Evolutionary conservation across 2,329 filamentous ascomycete genomes (phyloP).

Genomic region (Fragosphaeria purpurea): DNA sequence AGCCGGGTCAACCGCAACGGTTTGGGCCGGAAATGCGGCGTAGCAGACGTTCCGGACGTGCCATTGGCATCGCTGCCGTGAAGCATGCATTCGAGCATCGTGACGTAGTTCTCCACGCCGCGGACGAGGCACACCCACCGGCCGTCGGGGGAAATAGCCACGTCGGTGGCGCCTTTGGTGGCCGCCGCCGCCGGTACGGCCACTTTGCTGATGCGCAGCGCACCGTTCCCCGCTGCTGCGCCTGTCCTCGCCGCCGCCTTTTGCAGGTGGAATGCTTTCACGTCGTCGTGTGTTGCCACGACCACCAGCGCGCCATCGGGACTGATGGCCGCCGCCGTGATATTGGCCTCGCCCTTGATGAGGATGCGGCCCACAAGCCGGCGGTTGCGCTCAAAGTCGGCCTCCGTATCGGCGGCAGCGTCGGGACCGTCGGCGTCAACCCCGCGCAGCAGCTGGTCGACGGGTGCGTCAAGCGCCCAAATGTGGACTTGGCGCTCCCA

Average conservation of each 20-base stretch:
- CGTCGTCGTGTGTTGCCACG: conserved; percentile 62
- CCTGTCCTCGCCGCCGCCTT: conserved; percentile 27
- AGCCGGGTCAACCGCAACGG: conserved; percentile 36
- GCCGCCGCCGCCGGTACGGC: conserved; percentile 49
- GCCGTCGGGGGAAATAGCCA: conserved; percentile 60
- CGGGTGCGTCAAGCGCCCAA: conserved; percentile 51
- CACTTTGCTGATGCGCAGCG: conserved; percentile 61
- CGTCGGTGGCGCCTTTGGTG: conserved; percentile 54
- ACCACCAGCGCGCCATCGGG: conserved; percentile 61
- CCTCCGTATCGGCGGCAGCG: conserved; percentile 12
- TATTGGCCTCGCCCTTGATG: conserved; percentile 67
- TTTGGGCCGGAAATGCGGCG: conserved; percentile 25
- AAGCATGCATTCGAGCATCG: conserved; percentile 40
- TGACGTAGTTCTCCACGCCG: conserved; percentile 13
- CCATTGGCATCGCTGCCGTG: conserved; percentile 14
- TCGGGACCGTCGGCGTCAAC: conserved; percentile 26
- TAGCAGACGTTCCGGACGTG: conserved; percentile 3
- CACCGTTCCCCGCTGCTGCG: conserved; percentile 23
- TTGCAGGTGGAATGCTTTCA: conserved; percentile 67
- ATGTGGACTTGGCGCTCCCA: conserved; percentile 83
- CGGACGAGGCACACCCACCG: conserved; percentile 53
- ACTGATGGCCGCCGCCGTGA: conserved; percentile 60
- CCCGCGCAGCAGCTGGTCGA: conserved; percentile 34
- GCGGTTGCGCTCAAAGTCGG: conserved; percentile 37
- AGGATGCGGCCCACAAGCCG: conserved; percentile 62